Evolutionary conservation across 169 alveolate genomes (phyloP).

Genomic region (Neospora caninum): DNA sequence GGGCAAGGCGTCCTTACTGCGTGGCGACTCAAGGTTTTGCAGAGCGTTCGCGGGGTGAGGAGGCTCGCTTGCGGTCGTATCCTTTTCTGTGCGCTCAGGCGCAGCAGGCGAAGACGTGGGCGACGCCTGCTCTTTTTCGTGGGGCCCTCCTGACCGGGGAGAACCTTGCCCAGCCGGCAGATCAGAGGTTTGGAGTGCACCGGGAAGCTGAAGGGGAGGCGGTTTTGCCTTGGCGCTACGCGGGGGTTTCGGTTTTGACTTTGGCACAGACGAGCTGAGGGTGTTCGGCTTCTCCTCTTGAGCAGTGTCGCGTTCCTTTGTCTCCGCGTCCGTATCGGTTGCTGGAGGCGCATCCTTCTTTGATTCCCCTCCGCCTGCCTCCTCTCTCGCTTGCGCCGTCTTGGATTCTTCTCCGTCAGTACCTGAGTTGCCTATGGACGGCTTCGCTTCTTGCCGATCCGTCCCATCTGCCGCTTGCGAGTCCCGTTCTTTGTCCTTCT

Average conservation of each 20-base stretch:
- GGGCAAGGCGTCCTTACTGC: too few species aligned
- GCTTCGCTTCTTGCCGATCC: not conserved
- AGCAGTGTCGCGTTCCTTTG: not conserved
- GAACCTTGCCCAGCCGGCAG: not conserved
- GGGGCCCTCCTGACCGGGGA: not conserved
- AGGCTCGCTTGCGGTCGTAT: too few species aligned
- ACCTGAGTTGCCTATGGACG: not conserved
- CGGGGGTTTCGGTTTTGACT: too few species aligned
- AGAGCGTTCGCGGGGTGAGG: not conserved
- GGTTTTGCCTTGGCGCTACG: too few species aligned
- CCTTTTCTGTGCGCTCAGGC: too few species aligned
- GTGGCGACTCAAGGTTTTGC: too few species aligned
- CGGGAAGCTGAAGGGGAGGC: too few species aligned
- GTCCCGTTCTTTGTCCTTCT: not conserved
- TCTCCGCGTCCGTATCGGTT: not conserved
- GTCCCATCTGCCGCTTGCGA: not conserved
- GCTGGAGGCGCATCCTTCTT: not conserved
- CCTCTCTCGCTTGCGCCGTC: not conserved
- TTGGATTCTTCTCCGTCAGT: not conserved
- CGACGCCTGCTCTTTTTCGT: not conserved
- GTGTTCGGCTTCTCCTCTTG: not conserved
- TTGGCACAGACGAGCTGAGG: too few species aligned
- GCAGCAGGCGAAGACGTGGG: not conserved
- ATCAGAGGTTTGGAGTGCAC: too few species aligned
- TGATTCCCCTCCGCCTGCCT: not conserved